phyloP scores from a whole-genome alignment of 106 monocot genomes.

The Hemerocallis citrina region DNA sequence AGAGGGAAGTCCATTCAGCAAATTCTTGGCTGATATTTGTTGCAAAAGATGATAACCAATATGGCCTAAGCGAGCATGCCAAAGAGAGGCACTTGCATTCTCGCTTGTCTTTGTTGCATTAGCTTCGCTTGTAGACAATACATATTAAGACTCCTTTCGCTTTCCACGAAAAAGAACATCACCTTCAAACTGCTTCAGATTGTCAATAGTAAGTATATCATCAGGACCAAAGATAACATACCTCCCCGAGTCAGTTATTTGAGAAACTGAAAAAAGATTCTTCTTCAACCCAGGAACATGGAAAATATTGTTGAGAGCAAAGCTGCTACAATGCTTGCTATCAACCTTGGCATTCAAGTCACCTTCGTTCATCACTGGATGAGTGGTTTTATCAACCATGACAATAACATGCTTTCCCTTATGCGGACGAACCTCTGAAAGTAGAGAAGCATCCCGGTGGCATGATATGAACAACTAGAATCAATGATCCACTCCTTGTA shows the following conservation, averaged over 20 bases:
- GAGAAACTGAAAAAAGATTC: background rate
- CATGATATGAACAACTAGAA: background rate
- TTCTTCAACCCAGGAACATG: background rate
- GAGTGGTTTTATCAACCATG: background rate
- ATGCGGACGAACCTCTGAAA: background rate
- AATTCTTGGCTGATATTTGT: too few species aligned
- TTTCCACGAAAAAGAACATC: too few species aligned
- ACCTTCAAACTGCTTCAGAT: background rate
- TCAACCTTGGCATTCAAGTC: background rate
- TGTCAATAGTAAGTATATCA: background rate
- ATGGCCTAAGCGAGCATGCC: background rate
- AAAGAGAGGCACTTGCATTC: too few species aligned
- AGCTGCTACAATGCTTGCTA: background rate
- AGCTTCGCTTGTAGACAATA: too few species aligned
- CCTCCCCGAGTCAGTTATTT: background rate
- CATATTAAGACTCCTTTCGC: too few species aligned
- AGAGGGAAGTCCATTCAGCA: too few species aligned
- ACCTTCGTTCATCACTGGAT: background rate
- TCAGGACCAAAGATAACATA: background rate
- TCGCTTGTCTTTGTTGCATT: too few species aligned
- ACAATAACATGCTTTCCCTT: background rate
- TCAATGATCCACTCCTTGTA: background rate
- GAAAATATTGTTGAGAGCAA: background rate
- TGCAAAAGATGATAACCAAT: background rate
- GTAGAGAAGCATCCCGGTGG: background rate